Base-by-base conservation (phyloP, 805 yeast species). In the Blastobotrys mokoenaii region DNA sequence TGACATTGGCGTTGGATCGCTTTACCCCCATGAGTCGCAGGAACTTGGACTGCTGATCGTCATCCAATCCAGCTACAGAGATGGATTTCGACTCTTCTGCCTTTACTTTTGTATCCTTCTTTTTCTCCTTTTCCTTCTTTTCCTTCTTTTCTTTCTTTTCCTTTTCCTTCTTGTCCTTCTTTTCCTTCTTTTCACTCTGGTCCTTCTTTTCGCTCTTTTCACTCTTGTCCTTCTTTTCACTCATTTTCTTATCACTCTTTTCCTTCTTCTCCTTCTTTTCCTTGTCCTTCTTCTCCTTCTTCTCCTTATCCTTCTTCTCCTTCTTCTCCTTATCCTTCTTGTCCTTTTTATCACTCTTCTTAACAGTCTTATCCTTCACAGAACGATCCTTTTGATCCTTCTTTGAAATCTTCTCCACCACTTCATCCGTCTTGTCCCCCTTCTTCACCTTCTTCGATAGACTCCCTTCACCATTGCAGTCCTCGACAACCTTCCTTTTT, bases 11-110 rank as follows among this genome's bases (percentile, higher is more conserved):
- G 17, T 20, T 39, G 11, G 42, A n/a, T 27, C 47, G 51, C 22
- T 43, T 44, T 2, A 51, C 58, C 9, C 58, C 58, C 58, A 54
- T 54, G 30, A 54, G 45, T 10, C 58, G 50, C 12, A 54, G 44
- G 36, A 53, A 54, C 46, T 54, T 54, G 43, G 47, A 30, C 41
- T 54, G 58, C 20, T 51, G 50, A 8, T 41, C 39, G 10, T 45
- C 30, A 22, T 53, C 54, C 27, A 53, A 39, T 11, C 54, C 54
- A 7, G 48, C 46, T 6, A 52, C 53, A 1, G 50, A 41, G 4
- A 52, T 40, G 18, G 30, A 32, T 20, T 22, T 17, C 29, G 18
- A 41, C 30, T 44, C 38, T 30, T 40, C 45, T 27, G 41, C 38
- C 39, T 22, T 22, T 4, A 22, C 4, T 22, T 22, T 22, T 22